phyloP scores from a whole-genome alignment of 2,329 filamentous ascomycete genomes.

The Botrytis cinerea region DNA sequence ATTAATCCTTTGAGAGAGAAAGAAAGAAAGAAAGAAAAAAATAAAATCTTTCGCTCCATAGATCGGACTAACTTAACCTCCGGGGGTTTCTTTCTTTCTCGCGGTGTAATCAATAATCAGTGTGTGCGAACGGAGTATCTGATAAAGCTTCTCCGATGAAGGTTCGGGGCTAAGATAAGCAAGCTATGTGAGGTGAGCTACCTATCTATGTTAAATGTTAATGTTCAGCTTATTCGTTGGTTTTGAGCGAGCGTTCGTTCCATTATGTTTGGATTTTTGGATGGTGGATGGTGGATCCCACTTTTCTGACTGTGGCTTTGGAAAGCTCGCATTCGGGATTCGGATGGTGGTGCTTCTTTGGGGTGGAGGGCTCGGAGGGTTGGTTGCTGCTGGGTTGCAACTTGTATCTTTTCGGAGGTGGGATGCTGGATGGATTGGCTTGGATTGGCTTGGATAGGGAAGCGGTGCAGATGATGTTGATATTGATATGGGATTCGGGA shows the following conservation, averaged over 20 bases:
- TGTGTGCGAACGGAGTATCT: background rate
- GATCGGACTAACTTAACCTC: background rate
- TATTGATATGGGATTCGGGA: background rate
- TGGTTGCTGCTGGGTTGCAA: background rate
- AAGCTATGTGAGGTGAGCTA: no score
- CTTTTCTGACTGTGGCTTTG: background rate
- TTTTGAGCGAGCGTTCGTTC: no score
- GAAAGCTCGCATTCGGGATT: background rate
- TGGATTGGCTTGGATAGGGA: background rate
- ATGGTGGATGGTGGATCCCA: background rate
- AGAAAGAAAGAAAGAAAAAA: no score
- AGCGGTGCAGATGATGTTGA: background rate
- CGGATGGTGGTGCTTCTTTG: background rate
- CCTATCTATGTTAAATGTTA: no score
- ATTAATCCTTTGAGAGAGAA: no score
- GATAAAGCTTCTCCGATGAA: background rate
- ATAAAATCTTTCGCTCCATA: background rate
- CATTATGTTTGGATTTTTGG: no score
- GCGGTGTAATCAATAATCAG: background rate
- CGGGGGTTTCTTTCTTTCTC: background rate
- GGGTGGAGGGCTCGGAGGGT: background rate
- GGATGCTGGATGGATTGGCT: background rate
- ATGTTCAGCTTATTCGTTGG: background rate
- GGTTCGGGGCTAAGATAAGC: background rate
- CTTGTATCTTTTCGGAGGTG: background rate